phyloP scores from a whole-genome alignment of 2,329 filamentous ascomycete species.

The Botrytis paeoniae region DNA sequence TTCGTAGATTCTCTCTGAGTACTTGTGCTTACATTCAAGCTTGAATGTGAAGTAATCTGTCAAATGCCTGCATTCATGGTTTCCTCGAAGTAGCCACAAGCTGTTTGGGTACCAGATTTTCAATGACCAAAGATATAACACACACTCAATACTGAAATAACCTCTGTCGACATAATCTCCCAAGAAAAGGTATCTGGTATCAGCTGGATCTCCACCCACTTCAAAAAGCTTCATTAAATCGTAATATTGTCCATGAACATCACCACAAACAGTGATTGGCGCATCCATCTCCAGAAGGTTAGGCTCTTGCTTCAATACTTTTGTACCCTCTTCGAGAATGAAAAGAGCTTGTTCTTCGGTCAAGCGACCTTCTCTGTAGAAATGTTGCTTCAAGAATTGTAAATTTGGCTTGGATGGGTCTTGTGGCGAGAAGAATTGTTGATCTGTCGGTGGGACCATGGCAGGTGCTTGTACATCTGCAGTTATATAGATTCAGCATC shows the following conservation, averaged over 20 bases:
- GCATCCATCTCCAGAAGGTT: conserved; percentile 99
- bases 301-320: conserved; percentile 83
- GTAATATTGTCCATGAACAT: conserved; percentile 98
- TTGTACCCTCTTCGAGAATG: conserved; percentile 86
- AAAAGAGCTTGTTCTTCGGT: conserved; percentile 97
- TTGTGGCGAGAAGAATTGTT: conserved; percentile 88
- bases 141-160: conserved; percentile 99
- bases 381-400: conserved; percentile 93
- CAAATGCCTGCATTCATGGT: conserved; percentile 97
- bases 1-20: conserved; percentile 93
- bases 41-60: conserved; percentile 99
- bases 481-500: conserved; percentile 33
- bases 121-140: conserved; percentile 93
- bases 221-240: conserved; percentile 99
- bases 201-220: conserved; percentile 92
- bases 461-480: conserved; percentile 96
- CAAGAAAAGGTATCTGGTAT: conserved; percentile 94
- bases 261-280: conserved; percentile 96
- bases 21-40: conserved; percentile 99
- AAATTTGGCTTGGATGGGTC: conserved; percentile 88
- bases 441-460: conserved; percentile 85
- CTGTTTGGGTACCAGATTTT: conserved; percentile 99
- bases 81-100: conserved; percentile 93
- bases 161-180: conserved; percentile 98
- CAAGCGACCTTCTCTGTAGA: conserved; percentile 94